Evolutionary conservation across 2,329 filamentous ascomycete species (phyloP).

Genomic region (Achaetomium macrosporum): DNA sequence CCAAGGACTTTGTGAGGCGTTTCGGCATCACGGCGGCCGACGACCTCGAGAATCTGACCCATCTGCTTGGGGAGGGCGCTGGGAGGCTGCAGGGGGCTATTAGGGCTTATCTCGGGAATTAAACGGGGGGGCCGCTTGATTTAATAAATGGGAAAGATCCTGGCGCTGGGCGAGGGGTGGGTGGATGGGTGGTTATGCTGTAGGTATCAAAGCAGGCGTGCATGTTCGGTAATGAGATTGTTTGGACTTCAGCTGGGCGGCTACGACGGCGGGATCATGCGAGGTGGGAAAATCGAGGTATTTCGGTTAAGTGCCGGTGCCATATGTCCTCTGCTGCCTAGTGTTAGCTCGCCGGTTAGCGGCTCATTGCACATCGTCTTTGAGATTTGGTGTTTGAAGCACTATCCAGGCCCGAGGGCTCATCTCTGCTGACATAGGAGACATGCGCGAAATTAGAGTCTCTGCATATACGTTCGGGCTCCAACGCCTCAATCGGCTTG

Average conservation of each 20-base stretch:
- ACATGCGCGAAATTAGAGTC: no score
- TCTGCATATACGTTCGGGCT: no score
- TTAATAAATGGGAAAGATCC: neutral
- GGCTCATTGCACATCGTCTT: no score
- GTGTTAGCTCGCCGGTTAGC: no score
- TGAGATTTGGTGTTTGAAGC: no score
- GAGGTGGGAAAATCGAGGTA: neutral
- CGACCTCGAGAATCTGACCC: slow-evolving; percentile 84
- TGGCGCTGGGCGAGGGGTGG: neutral
- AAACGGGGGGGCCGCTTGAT: slow-evolving; percentile 20
- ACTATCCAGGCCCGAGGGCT: no score
- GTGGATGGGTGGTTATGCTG: neutral
- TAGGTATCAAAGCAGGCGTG: neutral
- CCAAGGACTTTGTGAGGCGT: slow-evolving; percentile 91
- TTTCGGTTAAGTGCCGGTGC: neutral
- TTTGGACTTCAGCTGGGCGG: neutral
- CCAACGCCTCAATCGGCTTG: no score
- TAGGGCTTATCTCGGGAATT: slow-evolving; percentile 58
- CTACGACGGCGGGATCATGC: neutral
- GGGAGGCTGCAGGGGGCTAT: slow-evolving; percentile 73
- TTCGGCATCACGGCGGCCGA: slow-evolving; percentile 95
- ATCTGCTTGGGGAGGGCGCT: slow-evolving; percentile 79
- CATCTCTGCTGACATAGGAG: no score
- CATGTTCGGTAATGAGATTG: slow-evolving; percentile 1
- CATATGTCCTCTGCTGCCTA: no score